Evolutionary conservation across 352 stramenopile species (phyloP), one percentile per base, ranked within the genome.

Genomic region (Phytophthora palmivora): DNA sequence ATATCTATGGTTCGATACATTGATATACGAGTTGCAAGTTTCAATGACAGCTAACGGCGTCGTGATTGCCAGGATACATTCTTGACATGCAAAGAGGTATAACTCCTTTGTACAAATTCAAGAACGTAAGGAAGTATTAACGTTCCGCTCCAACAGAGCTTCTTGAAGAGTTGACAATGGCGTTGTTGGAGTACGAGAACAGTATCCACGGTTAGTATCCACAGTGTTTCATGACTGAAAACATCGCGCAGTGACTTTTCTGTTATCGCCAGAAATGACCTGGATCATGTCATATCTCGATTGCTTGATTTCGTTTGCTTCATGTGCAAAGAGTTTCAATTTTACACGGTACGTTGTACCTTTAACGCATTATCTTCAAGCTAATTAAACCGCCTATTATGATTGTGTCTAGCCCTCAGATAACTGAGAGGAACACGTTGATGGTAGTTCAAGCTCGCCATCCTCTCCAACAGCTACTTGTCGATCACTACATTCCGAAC

Each of bases 401-500:
- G 3, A 6, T 53, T 58, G 9, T 47, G 7, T 63, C 9, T 58
- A 74, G 87, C 18, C 87, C 87, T 5, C 44, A 49, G 1, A 73
- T 95, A 47, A 79, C 59, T 6, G 63, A 87, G 14, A 53, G 45
- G 21, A 85, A 76, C 39, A 67, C 67, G 28, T 76, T 95, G 47
- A 78, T 69, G 37, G 77, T 72, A 33, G 85, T 74, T 24, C 68
- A 87, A 63, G 84, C 71, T 37, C 83, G 88, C 4, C 88, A 96
- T 36, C 88, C 88, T 32, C 78, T 96, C 4, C 88, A 96, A 74
- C 84, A 96, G 54, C 56, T 94, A 19, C 70, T 92, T 18, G 88
- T 94, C 3, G 86, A 94, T 38, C 70, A 86, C 26, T 96, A 91
- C 38, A 96, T 96, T 36, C 67, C 86, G 10, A 96, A 96, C 41